phyloP scores from a whole-genome alignment of 768 basidiomycete genomes.

The Leccinum uliginosum region DNA sequence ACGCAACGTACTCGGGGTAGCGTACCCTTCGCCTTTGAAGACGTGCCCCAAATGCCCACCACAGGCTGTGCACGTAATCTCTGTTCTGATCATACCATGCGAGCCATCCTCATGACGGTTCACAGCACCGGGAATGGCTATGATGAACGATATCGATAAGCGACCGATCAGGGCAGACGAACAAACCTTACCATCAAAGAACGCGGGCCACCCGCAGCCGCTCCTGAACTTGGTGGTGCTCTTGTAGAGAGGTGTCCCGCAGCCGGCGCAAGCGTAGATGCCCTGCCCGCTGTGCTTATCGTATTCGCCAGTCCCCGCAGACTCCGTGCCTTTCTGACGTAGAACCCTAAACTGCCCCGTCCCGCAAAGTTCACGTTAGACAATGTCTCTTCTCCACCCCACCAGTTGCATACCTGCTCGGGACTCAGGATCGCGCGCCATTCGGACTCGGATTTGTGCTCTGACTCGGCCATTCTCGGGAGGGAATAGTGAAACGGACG shows the following conservation, averaged over 20 bases:
- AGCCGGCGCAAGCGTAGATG: conserved; percentile 75
- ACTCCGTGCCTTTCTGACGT: conserved; percentile 85
- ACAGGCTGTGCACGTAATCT: conserved; percentile 88
- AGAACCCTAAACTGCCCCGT: conserved; percentile 71
- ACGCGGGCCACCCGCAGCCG: conserved; percentile 97
- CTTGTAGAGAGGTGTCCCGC: conserved; percentile 81
- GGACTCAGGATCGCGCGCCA: conserved; percentile 80
- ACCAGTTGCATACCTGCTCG: conserved; percentile 56
- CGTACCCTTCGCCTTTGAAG: conserved; percentile 87
- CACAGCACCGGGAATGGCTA: conserved; percentile 89
- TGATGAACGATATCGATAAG: conserved; percentile 1
- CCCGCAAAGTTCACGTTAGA: neutral
- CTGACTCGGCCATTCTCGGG: conserved; percentile 18
- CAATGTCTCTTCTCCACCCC: neutral
- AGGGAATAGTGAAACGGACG: conserved; percentile 5
- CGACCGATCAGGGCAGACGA: neutral
- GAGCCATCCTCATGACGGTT: conserved; percentile 67
- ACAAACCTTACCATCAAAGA: conserved; percentile 71
- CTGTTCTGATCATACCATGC: conserved; percentile 66
- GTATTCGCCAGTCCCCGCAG: conserved; percentile 72
- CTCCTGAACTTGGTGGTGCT: conserved; percentile 88
- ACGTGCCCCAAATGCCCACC: conserved; percentile 95
- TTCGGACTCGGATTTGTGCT: conserved; percentile 62
- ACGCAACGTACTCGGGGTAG: conserved; percentile 62
- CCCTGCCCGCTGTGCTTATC: conserved; percentile 65